Evolutionary conservation across 1,139 yeast species (phyloP), one percentile per base, ranked within the genome.

Genomic region (Arxiozyma slooffiae): DNA sequence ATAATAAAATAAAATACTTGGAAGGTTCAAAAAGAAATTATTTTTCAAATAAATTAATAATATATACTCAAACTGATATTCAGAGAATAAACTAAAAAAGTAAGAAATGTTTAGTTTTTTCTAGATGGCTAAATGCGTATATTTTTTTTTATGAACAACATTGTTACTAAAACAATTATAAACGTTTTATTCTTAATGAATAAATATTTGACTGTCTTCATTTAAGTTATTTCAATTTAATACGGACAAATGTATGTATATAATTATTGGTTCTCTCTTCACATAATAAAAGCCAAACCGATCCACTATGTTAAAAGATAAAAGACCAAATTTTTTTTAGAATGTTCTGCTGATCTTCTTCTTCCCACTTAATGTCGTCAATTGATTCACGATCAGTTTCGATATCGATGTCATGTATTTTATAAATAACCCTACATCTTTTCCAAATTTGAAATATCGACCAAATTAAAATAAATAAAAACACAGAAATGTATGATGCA

Each of bases 401-500:
- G 47, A 81, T 76, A 61, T 80, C 85, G 59, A 82, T 76, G 49
- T 81, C 80, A 48, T 77, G 80, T 45, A 76, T 53, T 4, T 77
- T 71, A 43, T 71, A 60, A 57, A 77, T 61, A 46, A 73, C 60
- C 2, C 74, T 67, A 23, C 70, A 51, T 47, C 30, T 68, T 62
- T 68, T 76, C 61, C 74, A 71, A 1, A 66, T 2, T 61, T 80
- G 83, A 70, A 78, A 78, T 22, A 69, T 70, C 23, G 73, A 53
- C 78, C 77, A 82, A 20, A 76, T 62, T 7, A 71, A 75, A 41
- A 72, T 73, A 67, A 80, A 81, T 52, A 83, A 65, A 43, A 82
- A 73, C 38, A 81, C 69, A 5, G 88, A 82, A 48, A 83, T 69
- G 61, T 83, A 83, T 21, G 82, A 76, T 17, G 85, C 78, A 74